A percentile compares a stretch with the other conserved stretches of the same genome.
phyloP scores from a whole-genome alignment of 2,329 filamentous ascomycete species.

The Penicillium capsulatum region DNA sequence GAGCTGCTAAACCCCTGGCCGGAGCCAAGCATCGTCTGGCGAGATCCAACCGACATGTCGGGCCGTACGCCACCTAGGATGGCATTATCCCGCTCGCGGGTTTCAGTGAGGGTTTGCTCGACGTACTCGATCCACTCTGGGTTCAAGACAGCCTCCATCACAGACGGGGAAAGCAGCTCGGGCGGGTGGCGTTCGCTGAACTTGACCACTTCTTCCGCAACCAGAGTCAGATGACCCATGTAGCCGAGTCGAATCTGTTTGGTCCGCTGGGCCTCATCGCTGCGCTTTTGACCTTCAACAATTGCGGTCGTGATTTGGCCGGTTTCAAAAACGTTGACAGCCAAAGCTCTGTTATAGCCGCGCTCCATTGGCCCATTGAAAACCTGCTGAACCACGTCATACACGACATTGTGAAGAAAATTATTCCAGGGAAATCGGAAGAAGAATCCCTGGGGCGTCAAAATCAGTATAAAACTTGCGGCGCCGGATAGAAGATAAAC shows the following conservation, averaged over 20 bases:
- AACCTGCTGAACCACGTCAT: slow-evolving; percentile 97
- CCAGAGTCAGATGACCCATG: slow-evolving; percentile 96
- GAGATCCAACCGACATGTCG: slow-evolving; percentile 78
- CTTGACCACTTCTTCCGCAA: slow-evolving; percentile 97
- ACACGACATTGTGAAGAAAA: slow-evolving; percentile 97
- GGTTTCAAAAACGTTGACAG: slow-evolving; percentile 87
- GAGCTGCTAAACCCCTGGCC: slow-evolving; percentile 55
- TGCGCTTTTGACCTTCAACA: slow-evolving; percentile 80
- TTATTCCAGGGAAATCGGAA: slow-evolving; percentile 99
- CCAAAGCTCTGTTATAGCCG: slow-evolving; percentile 83
- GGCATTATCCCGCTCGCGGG: slow-evolving; percentile 93
- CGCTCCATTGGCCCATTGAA: slow-evolving; percentile 98
- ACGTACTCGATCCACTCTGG: slow-evolving; percentile 93
- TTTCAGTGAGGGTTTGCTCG: slow-evolving; percentile 87
- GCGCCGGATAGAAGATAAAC: slow-evolving; percentile 30
- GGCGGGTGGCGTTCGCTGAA: slow-evolving; percentile 92
- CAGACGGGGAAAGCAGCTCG: slow-evolving; percentile 75
- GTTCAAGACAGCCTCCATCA: slow-evolving; percentile 84
- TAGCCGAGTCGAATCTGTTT: slow-evolving; percentile 91
- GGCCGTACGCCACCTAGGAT: slow-evolving; percentile 92
- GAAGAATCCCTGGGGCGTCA: slow-evolving; percentile 72
- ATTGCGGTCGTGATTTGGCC: slow-evolving; percentile 88
- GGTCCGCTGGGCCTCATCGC: slow-evolving; percentile 77
- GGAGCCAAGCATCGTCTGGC: slow-evolving; percentile 59
- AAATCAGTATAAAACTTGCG: neutral